phyloP scores from a whole-genome alignment of 371 early-diverging fungal genomes.

The Rhizopus microsporus region DNA sequence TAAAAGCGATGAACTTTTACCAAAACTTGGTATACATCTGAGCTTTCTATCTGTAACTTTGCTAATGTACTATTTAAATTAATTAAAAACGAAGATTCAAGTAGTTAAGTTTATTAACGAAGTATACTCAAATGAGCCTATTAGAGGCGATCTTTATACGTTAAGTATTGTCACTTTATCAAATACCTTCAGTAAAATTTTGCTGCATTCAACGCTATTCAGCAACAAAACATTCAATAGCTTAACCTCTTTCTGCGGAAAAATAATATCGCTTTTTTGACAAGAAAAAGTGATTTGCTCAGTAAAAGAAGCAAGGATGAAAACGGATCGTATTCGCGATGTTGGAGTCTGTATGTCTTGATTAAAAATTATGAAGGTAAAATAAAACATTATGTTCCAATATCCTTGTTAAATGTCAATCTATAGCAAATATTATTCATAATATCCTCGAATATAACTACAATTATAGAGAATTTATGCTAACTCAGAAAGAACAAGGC shows the following conservation, averaged over 20 bases:
- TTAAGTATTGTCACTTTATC: conserved; percentile 16
- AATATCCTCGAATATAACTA: conserved; percentile 10
- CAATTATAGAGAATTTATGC: neutral
- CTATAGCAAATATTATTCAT: conserved; percentile 19
- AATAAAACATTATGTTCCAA: conserved; percentile 16
- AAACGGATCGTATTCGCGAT: conserved; percentile 16
- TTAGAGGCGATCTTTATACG: conserved; percentile 19
- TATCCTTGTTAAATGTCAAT: conserved; percentile 22
- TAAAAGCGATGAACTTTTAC: conserved; percentile 8
- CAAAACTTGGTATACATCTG: conserved; percentile 15
- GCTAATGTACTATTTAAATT: conserved; percentile 18
- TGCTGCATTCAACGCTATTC: conserved; percentile 18
- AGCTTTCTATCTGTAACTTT: conserved; percentile 9
- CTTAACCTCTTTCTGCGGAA: conserved; percentile 19
- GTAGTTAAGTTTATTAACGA: conserved; percentile 16
- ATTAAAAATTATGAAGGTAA: conserved; percentile 18
- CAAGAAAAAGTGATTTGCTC: conserved; percentile 5
- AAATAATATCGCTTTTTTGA: conserved; percentile 14
- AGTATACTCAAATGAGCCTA: conserved; percentile 16
- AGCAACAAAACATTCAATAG: conserved; percentile 18
- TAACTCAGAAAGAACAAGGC: conserved; percentile 6
- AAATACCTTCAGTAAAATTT: conserved; percentile 11
- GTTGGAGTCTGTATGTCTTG: conserved; percentile 19
- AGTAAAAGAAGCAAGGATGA: conserved; percentile 15
- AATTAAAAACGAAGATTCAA: conserved; percentile 20